These are phyloP conservation scores for Leccinum rimulosum DNA, from an alignment of 768 basidiomycete genomes.

Conservation along the genomic window DNA sequence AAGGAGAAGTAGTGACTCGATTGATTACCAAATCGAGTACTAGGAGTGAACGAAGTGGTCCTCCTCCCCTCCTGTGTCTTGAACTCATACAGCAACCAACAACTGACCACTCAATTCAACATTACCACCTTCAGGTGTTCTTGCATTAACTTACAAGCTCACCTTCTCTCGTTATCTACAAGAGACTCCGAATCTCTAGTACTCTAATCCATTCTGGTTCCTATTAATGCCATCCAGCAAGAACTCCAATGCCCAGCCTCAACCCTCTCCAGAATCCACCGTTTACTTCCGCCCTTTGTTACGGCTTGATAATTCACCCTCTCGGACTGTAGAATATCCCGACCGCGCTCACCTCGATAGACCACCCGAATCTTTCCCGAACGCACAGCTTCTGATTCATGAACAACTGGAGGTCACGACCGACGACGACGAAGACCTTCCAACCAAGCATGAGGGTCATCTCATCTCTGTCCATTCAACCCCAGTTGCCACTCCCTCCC, in stretches of 20 bases:
- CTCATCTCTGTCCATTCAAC: slow-evolving; percentile 15
- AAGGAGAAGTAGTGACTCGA: slow-evolving; percentile 25
- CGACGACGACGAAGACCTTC: slow-evolving; percentile 24
- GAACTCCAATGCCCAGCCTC: slow-evolving; percentile 23
- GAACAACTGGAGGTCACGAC: slow-evolving; percentile 9
- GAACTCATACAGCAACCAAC: slow-evolving; percentile 18
- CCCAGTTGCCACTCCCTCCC: slow-evolving; percentile 11
- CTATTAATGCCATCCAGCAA: slow-evolving; percentile 33
- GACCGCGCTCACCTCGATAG: slow-evolving; percentile 5
- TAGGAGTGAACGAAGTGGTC: neutral
- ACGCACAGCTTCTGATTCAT: slow-evolving; percentile 10
- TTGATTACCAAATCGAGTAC: slow-evolving; percentile 12
- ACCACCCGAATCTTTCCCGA: slow-evolving; percentile 8
- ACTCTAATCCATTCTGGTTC: slow-evolving; percentile 15
- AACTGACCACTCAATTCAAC: slow-evolving; percentile 7
- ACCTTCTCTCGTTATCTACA: slow-evolving; percentile 19
- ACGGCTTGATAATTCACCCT: slow-evolving; percentile 32
- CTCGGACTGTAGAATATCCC: slow-evolving; percentile 18
- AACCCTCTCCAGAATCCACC: slow-evolving; percentile 19
- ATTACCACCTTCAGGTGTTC: slow-evolving; percentile 17
- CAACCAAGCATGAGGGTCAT: slow-evolving; percentile 28
- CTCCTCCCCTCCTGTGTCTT: slow-evolving; percentile 25
- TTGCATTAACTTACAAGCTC: slow-evolving; percentile 35
- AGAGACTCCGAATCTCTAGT: slow-evolving; percentile 12
- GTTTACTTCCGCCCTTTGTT: slow-evolving; percentile 28